phyloP scores from a whole-genome alignment of 2,329 filamentous ascomycete species.

The Cladosporium oxysporum region DNA sequence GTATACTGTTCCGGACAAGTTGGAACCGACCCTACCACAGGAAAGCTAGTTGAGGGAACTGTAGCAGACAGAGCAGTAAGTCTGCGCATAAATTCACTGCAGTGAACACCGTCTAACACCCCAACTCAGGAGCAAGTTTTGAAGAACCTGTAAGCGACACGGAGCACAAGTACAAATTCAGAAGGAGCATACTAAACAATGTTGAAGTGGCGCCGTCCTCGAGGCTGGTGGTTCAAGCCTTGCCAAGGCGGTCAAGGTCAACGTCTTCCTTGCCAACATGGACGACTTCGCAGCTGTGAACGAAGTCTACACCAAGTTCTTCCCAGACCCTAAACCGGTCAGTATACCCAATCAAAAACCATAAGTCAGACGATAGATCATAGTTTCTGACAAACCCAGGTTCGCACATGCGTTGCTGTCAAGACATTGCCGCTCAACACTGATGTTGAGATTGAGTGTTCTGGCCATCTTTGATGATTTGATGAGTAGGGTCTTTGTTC shows the following conservation, averaged over 20 bases:
- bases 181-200: neutral
- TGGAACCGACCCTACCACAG: constrained; percentile 58
- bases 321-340: constrained; percentile 36
- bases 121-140: constrained; percentile 53
- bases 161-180: neutral
- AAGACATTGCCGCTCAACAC: constrained; percentile 53
- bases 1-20: constrained; percentile 70
- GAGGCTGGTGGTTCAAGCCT: constrained; percentile 61
- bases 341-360: neutral
- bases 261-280: constrained; percentile 67
- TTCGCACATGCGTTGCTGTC: constrained; percentile 49
- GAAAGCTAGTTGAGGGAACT: constrained; percentile 57
- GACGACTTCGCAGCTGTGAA: constrained; percentile 63
- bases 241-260: constrained; percentile 66
- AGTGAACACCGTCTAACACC: neutral
- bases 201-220: constrained; percentile 51
- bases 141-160: constrained; percentile 51
- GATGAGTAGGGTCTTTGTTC: neutral
- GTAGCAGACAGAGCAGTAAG: constrained; percentile 57
- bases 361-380: neutral
- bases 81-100: neutral
- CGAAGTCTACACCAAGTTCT: constrained; percentile 50
- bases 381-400: neutral
- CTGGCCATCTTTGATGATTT: constrained; percentile 12
- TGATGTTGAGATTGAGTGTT: constrained; percentile 57